Evolutionary conservation across 2,329 filamentous ascomycete species (phyloP).

Genomic region (Huntiella bhutanensis): DNA sequence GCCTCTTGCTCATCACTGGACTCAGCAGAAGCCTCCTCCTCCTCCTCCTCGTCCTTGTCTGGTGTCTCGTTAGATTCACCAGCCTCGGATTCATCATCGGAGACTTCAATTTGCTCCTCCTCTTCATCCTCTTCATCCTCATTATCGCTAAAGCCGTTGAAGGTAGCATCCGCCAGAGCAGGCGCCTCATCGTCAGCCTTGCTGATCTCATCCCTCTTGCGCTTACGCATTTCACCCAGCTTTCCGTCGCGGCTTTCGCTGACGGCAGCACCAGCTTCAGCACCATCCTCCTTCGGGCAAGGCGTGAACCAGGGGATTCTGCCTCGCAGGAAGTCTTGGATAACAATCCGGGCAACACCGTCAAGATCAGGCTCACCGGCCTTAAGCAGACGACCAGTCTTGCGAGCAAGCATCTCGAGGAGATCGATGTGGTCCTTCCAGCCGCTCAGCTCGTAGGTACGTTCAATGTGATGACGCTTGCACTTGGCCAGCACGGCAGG

Average conservation of each 20-base stretch:
- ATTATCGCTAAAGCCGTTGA: constrained; percentile 28
- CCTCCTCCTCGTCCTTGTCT: neutral
- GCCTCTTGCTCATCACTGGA: constrained; percentile 6
- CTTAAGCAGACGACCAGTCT: constrained; percentile 68
- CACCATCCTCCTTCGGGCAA: constrained; percentile 38
- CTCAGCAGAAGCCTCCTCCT: neutral
- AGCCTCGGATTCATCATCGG: constrained; percentile 15
- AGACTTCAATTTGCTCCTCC: constrained; percentile 17
- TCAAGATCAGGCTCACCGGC: constrained; percentile 92
- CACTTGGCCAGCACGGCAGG: constrained; percentile 61
- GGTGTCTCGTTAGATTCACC: constrained; percentile 16
- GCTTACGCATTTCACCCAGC: constrained; percentile 78
- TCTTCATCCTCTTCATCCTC: constrained; percentile 21
- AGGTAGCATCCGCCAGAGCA: constrained; percentile 20
- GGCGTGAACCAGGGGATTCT: constrained; percentile 94
- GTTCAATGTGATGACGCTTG: constrained; percentile 72
- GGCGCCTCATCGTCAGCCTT: constrained; percentile 17
- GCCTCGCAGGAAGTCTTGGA: constrained; percentile 89
- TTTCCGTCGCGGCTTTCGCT: constrained; percentile 58
- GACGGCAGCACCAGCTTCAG: constrained; percentile 19
- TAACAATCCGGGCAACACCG: constrained; percentile 86
- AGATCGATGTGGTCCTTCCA: constrained; percentile 66
- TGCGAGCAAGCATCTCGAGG: constrained; percentile 69
- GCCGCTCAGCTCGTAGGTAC: constrained; percentile 75
- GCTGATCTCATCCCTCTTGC: constrained; percentile 38